Evolutionary conservation across 129 eudicot genomes (phyloP), one percentile per base, ranked within the genome.

Genomic region (Arctium lappa): DNA sequence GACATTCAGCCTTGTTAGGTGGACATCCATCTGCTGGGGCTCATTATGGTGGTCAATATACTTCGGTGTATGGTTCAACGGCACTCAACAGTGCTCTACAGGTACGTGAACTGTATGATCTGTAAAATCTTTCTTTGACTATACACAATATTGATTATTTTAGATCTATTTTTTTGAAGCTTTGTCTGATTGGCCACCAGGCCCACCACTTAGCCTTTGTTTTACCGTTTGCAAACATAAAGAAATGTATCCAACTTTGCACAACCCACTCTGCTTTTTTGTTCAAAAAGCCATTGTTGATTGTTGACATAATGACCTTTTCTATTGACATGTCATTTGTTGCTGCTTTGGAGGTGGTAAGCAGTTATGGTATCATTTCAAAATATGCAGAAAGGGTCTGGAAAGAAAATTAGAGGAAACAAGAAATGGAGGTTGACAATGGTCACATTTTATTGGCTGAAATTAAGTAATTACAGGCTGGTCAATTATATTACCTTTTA

Each of bases 11-110:
- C 32, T 70, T 92, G 83, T 68, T 93, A 69, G 92, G 95, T 34
- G 86, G 91, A 79, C 92, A 87, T 85, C 86, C 90, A 68, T 80
- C 95, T 65, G 75, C 85, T n/a, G 88, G 86, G 31, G 70, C 87
- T 69, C 95, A 86, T 78, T 93, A 91, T 79, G 97, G 94, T 36
- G 97, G 98, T 74, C 97, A 91, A 71, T 93, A 95, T 81, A 69
- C 82, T 82, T 89, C 94, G 0, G 85, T 89, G 48, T 95, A 95
- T 86, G 91, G 94, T 80, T 91, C 97, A 10, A 74, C 94, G 8
- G 89, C 90, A n/a, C 83, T 89, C 76, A 87, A 79, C 44, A 81
- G 83, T 84, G 83, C 83, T 37, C 89, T 92, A 40, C 93, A 95
- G 97, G 99, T 95, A 53, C 39, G 85, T 73, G n/a, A 33, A 66